phyloP scores from a whole-genome alignment of 2,329 filamentous ascomycete genomes.

The Aspergillus arachidicola region DNA sequence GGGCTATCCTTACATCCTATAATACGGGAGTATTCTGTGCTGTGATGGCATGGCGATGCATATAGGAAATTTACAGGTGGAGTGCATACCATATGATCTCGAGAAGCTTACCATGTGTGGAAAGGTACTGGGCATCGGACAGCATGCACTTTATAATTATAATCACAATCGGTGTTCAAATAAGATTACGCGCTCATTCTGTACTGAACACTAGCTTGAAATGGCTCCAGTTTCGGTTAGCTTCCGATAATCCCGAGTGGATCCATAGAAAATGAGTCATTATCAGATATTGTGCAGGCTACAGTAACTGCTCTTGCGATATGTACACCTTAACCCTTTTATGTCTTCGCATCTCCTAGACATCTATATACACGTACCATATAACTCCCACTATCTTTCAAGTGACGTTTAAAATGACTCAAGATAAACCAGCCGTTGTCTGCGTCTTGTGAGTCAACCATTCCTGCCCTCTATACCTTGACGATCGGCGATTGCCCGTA shows the following conservation, averaged over 20 bases:
- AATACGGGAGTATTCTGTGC: background rate
- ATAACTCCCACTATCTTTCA: background rate
- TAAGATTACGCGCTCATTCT: background rate
- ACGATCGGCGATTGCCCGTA: too few relatives aligned
- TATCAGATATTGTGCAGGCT: background rate
- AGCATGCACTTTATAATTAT: background rate
- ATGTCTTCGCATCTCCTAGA: background rate
- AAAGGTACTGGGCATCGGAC: background rate
- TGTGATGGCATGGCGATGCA: background rate
- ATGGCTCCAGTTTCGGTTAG: background rate
- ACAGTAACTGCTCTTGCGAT: background rate
- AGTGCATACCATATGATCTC: background rate
- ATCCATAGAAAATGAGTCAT: background rate
- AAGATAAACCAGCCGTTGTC: constrained; percentile 62
- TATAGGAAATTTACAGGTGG: background rate
- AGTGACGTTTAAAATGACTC: background rate
- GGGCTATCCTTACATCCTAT: background rate
- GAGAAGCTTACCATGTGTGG: background rate
- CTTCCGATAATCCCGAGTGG: background rate
- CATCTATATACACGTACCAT: background rate
- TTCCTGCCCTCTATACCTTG: too few relatives aligned
- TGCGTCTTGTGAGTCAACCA: constrained; percentile 72
- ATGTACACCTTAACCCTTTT: background rate
- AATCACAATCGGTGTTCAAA: background rate
- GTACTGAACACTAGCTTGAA: background rate